A percentile compares a stretch with the other conserved stretches of the same genome.
phyloP scores from a whole-genome alignment of 257 asterid genomes.

The Salvia splendens region DNA sequence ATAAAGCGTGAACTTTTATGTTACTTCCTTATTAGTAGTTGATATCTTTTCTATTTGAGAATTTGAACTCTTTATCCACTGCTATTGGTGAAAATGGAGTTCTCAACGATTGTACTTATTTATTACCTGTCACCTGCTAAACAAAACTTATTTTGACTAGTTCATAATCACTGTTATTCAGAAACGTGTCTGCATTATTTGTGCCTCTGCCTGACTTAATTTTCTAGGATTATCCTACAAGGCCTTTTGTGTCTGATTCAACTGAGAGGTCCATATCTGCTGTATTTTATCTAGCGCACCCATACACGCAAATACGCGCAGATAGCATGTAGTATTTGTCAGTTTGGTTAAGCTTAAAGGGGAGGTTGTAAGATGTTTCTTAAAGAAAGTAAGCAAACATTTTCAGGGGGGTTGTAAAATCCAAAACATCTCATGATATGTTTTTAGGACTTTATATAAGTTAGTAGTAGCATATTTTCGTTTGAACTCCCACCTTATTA shows the following conservation, averaged over 20 bases:
- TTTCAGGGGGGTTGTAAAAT: neutral
- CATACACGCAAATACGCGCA: neutral
- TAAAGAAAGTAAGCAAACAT: neutral
- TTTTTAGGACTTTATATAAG: neutral
- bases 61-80: too few relatives aligned
- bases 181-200: neutral
- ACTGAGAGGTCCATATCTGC: neutral
- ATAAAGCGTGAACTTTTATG: neutral
- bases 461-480: neutral
- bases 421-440: neutral
- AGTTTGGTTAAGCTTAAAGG: neutral
- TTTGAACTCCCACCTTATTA: neutral
- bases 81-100: too few relatives aligned
- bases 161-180: neutral
- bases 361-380: too few relatives aligned
- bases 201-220: neutral
- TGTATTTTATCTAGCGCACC: neutral
- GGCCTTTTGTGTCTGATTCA: neutral
- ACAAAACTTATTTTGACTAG: neutral
- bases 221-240: neutral
- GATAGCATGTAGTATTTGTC: too few relatives aligned
- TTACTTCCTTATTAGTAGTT: neutral
- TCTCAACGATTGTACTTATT: too few relatives aligned
- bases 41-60: too few relatives aligned
- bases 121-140: too few relatives aligned